Base-by-base conservation (phyloP, 305 asterid genomes). In the Rubia occidens region DNA sequence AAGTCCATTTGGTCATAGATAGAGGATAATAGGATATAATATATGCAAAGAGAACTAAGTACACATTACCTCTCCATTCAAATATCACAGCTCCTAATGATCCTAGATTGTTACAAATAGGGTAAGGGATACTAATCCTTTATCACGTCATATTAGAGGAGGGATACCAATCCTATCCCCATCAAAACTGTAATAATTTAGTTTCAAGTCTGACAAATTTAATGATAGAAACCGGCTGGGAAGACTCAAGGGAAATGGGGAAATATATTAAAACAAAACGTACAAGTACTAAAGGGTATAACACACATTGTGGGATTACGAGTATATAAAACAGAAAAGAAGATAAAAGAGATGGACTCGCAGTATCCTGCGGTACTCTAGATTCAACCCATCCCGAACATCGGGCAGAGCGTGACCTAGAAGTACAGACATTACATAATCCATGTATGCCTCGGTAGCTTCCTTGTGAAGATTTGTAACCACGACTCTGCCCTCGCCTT, bases 341-440 rank as follows among this genome's bases (percentile, higher is more conserved):
- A 10, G 2, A n/a, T 45, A 60, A 69, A 54, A 24, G 26, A 24
- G 26, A 55, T 1, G 1, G 66, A 81, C 97, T 84, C 81, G 90
- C 98, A 93, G 56, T 43, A 93, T 90, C 67, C 97, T 81, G 47
- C 97, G 86, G 76, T 93, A 97, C 8, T 90, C 98, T 4, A 97
- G 97, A 80, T 93, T 93, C 79, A 93, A 89, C 75, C 98, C 98
- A 37, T 93, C 97, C 66, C 96, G 81, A 35, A 87, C 89, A 74
- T 93, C 98, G 0, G 98, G 97, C 75, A 93, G 68, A 0, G 98
- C 97, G 43, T 97, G 85, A 54, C 97, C 98, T 54, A 93, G 78
- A 26, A 93, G 83, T 66, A 93, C 98, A 1, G 98, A 93, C 97
- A 93, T 93, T 0, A 97, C 98, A 71, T 93, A 93, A 21, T 95